Percentiles rank a stretch among this genome's conserved stretches.
These are phyloP conservation scores for Metarhizium robertsii DNA, from an alignment of 2,329 filamentous ascomycete genomes.

Conservation along the genomic window DNA sequence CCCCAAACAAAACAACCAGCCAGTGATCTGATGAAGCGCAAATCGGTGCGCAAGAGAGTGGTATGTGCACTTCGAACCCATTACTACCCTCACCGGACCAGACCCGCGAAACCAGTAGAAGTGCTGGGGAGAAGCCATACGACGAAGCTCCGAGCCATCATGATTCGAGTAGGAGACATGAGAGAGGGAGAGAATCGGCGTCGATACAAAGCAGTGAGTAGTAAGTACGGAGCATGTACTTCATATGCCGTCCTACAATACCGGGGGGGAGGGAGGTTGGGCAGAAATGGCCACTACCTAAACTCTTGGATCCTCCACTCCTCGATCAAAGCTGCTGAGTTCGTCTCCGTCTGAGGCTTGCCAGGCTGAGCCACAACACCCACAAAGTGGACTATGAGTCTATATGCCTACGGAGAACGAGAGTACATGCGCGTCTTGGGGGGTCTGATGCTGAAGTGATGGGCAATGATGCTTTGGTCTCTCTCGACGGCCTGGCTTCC, in stretches of 20 bases:
- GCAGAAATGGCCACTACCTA: constrained; percentile 4
- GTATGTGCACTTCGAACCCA: neutral
- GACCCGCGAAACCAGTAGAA: neutral
- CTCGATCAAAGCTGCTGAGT: neutral
- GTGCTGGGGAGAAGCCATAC: neutral
- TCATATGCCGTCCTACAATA: no score
- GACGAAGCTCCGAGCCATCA: neutral
- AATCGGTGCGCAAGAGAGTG: neutral
- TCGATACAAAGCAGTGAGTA: neutral
- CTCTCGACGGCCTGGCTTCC: neutral
- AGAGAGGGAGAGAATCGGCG: neutral
- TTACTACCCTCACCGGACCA: neutral
- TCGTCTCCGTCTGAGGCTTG: neutral
- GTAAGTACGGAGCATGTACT: neutral
- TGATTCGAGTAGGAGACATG: neutral
- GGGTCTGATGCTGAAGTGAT: neutral
- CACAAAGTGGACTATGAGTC: neutral
- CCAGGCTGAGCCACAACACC: neutral
- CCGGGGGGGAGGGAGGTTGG: neutral
- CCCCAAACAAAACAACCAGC: neutral
- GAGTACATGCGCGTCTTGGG: neutral
- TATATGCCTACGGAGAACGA: no score
- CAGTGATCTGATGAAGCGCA: neutral
- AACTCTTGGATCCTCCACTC: neutral
- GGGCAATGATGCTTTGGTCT: neutral